Evolutionary conservation across 2,329 filamentous ascomycete genomes (phyloP), one percentile per base, ranked within the genome.

Genomic region (Stachybotrys chartarum): DNA sequence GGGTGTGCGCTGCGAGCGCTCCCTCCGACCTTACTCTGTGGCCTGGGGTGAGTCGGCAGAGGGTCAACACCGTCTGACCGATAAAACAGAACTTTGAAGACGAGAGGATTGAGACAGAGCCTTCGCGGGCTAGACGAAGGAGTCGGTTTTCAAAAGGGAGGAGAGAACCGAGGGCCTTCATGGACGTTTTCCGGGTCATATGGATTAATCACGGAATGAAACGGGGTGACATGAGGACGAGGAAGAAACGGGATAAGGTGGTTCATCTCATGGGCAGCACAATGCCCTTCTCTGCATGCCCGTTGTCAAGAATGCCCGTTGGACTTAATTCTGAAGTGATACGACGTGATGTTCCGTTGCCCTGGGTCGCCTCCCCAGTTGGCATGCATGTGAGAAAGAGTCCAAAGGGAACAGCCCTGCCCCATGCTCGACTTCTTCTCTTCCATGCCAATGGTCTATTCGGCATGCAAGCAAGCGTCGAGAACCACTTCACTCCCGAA

Each of bases 401-500:
- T 12, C 2, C 10, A 47, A 24, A 6, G 45, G 45, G 18, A 47
- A 47, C 45, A 24, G 10, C 10, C 10, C 3, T 47, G 10, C 10
- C 7, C 6, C 45, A 17, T 5, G 45, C n/a, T 24, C 14, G 35
- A 10, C 3, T 5, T 42, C 35, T 42, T 14, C 5, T 5, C 35
- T 42, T 14, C 14, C 35, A 10, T 42, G 35, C 32, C 17, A 44
- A 30, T 31, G 18, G 52, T 53, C 17, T 51, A 12, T n/a, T 52
- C 50, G 32, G 50, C 50, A 52, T 52, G 50, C 50, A 52, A 18
- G 50, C 50, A 52, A 52, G 30, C 50, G 35, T 35, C 32, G 16
- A 17, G 32, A 16, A 17, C 49, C 17, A 32, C 4, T 24, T 24
- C 24, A 24, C 24, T 35, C 30, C 49, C 47, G 47, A 51, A 35